Evolutionary conservation across 495 filamentous ascomycete species (phyloP).

Genomic region (Xylaria telfairii): DNA sequence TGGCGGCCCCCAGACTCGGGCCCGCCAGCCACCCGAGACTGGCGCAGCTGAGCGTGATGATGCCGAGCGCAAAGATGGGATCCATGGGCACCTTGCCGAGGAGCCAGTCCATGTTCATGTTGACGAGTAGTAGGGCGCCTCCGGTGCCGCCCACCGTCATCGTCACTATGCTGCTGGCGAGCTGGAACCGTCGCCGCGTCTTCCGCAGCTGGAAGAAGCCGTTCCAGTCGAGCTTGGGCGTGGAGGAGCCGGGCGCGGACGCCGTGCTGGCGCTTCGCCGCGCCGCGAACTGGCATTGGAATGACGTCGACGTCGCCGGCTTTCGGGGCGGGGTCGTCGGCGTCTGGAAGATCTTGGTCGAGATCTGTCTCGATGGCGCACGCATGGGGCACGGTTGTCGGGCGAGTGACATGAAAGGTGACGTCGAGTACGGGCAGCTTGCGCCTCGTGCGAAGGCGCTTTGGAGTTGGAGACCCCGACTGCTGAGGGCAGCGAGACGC

Average conservation of each 20-base stretch:
- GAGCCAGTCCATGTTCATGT: conserved; percentile 70
- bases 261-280: conserved; percentile 46
- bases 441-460: conserved; percentile 35
- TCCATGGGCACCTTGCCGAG: conserved; percentile 76
- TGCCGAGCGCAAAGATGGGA: conserved; percentile 80
- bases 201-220: conserved; percentile 90
- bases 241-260: conserved; percentile 43
- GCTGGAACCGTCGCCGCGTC: conserved; percentile 80
- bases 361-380: conserved; percentile 27
- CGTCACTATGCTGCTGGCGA: conserved; percentile 72
- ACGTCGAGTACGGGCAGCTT: conserved; percentile 35
- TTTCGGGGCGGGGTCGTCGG: too few species aligned
- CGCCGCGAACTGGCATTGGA: conserved; percentile 35
- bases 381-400: conserved; percentile 33
- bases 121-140: conserved; percentile 68
- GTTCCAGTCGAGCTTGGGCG: conserved; percentile 78
- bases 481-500: conserved; percentile 34
- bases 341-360: conserved; percentile 25
- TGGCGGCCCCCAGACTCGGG: conserved; percentile 74
- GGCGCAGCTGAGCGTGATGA: conserved; percentile 73
- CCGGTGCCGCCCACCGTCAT: conserved; percentile 61
- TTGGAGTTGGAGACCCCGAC: conserved; percentile 37
- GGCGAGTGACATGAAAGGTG: conserved; percentile 25
- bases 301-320: conserved; percentile 26
- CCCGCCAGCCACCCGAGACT: conserved; percentile 86